Conservation (phyloP, 73 alveolate species). For the Tetrahymena elliotti region DNA sequence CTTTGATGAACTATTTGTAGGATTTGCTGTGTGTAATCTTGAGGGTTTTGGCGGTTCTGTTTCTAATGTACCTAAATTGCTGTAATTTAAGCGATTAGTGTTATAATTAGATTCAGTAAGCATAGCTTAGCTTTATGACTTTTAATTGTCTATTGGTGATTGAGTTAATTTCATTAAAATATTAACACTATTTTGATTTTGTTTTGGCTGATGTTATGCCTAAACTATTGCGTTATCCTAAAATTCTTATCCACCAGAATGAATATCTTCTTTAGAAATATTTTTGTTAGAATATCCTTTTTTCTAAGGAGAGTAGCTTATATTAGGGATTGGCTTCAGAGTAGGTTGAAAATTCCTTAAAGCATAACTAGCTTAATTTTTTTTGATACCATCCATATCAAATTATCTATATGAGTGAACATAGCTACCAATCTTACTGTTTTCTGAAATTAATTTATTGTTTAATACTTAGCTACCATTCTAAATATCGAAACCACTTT, state of each 20-base stretch:
- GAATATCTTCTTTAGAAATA: background rate
- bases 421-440: background rate
- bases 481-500: background rate
- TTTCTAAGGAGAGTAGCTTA: background rate
- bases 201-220: background rate
- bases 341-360: background rate
- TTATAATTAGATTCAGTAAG: background rate
- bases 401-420: background rate
- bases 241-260: background rate
- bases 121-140: background rate
- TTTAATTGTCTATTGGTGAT: background rate
- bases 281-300: background rate
- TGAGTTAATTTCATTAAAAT: background rate
- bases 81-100: background rate
- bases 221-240: background rate
- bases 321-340: background rate
- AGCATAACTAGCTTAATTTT: background rate
- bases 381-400: background rate
- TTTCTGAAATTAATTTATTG: background rate
- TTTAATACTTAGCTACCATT: background rate
- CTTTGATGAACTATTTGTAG: background rate
- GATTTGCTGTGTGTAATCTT: background rate
- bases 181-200: background rate
- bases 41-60: background rate
- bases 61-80: background rate